A percentile compares a stretch with the other conserved stretches of the same genome.
These are phyloP conservation scores for Macaranga tanarius DNA, from an alignment of 441 rosid genomes.

Conservation along the genomic window DNA sequence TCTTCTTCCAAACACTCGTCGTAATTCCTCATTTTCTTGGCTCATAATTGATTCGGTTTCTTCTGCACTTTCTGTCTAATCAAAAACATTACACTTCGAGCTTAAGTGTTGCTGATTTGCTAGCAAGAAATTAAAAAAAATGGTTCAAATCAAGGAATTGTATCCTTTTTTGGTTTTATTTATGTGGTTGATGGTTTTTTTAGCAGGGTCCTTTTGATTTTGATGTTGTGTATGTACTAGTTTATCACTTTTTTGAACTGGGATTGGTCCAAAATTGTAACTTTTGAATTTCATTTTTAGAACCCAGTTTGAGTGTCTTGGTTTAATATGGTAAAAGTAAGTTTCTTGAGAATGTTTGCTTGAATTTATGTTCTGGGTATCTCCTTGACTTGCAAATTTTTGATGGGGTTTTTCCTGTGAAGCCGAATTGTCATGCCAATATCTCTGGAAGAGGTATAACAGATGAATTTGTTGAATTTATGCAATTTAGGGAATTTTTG, in stretches of 20 bases:
- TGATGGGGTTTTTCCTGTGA: conserved; percentile 22
- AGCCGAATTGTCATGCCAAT: conserved; percentile 72
- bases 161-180: conserved; percentile 35
- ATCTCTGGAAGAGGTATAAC: conserved; percentile 61
- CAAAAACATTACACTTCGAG: too few species aligned
- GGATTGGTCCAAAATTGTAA: neutral
- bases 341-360: neutral
- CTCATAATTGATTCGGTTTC: too few species aligned
- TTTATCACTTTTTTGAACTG: neutral
- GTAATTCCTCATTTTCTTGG: too few species aligned
- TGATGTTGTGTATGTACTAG: neutral
- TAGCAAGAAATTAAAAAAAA: conserved; percentile 8
- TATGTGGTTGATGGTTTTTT: neutral
- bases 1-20: too few species aligned
- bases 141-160: conserved; percentile 72
- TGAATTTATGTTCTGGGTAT: neutral
- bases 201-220: neutral
- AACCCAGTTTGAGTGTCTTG: neutral
- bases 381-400: conserved; percentile 34
- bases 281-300: neutral
- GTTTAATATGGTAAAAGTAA: neutral
- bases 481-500: neutral
- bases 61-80: too few species aligned
- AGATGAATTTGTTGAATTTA: neutral
- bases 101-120: neutral